Percentiles rank a stretch among this genome's conserved stretches.
These are phyloP conservation scores for Anisogramma anomala DNA, from an alignment of 2,329 filamentous ascomycete genomes.

Conservation along the genomic window DNA sequence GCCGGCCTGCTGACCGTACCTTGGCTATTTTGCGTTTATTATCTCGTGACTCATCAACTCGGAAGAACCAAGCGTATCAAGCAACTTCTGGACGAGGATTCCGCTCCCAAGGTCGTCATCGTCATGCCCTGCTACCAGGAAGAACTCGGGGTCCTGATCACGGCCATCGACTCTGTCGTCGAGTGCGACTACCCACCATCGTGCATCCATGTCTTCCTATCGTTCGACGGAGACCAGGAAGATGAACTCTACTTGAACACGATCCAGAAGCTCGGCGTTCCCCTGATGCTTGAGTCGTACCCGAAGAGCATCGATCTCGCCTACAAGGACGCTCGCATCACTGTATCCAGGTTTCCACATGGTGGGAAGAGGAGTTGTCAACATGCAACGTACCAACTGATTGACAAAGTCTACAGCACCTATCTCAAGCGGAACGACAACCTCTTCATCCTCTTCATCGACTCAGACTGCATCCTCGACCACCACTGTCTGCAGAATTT, in stretches of 20 bases:
- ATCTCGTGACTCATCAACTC: conserved; percentile 76
- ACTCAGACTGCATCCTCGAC: conserved; percentile 93
- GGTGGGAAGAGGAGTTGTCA: conserved; percentile 92
- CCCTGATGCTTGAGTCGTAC: conserved; percentile 63
- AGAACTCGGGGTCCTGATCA: conserved; percentile 69
- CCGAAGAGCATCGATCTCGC: conserved; percentile 83
- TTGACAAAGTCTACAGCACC: conserved; percentile 81
- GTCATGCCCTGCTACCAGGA: conserved; percentile 98
- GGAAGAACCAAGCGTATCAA: conserved; percentile 75
- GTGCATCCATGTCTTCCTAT: conserved; percentile 89
- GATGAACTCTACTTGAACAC: conserved; percentile 84
- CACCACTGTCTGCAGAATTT: conserved; percentile 90
- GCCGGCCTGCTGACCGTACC: conserved; percentile 74
- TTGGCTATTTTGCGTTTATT: conserved; percentile 88
- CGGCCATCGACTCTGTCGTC: conserved; percentile 81
- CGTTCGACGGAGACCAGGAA: conserved; percentile 82
- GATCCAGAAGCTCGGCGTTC: conserved; percentile 72
- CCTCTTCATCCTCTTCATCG: conserved; percentile 90
- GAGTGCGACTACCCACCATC: conserved; percentile 87
- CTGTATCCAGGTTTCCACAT: conserved; percentile 82
- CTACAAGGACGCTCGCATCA: conserved; percentile 74
- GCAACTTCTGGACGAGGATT: conserved; percentile 68
- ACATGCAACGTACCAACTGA: conserved; percentile 83
- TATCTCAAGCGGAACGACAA: conserved; percentile 85
- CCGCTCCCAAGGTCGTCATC: conserved; percentile 86